Conservation (phyloP, 208 protist species). For the Crithidia brevicula region DNA sequence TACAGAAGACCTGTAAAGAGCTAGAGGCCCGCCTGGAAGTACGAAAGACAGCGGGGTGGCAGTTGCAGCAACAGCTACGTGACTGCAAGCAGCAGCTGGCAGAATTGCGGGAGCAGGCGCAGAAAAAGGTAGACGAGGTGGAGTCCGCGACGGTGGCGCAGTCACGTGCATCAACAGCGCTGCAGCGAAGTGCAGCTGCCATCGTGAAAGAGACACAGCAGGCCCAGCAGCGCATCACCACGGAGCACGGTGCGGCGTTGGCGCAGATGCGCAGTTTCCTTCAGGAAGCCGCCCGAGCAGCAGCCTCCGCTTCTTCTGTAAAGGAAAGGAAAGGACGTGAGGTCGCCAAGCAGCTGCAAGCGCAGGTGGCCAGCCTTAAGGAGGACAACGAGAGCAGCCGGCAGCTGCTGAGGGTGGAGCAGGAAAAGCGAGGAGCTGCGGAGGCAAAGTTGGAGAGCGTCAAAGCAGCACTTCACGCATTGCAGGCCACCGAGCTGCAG, state of each 20-base stretch:
- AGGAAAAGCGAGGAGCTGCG: slow-evolving; percentile 10
- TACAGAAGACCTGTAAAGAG: slow-evolving; percentile 23
- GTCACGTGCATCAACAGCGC: neutral
- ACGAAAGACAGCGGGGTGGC: slow-evolving; percentile 10
- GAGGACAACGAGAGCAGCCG: slow-evolving; percentile 30
- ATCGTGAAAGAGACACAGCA: slow-evolving; percentile 25
- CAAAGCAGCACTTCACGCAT: neutral
- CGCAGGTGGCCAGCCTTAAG: slow-evolving; percentile 10
- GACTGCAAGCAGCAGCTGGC: slow-evolving; percentile 21
- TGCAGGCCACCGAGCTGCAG: slow-evolving; percentile 6
- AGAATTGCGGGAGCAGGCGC: slow-evolving; percentile 4
- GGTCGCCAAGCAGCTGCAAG: slow-evolving; percentile 12
- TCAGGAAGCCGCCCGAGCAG: slow-evolving; percentile 14
- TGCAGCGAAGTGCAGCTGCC: slow-evolving; percentile 23
- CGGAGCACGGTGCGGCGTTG: slow-evolving; percentile 14
- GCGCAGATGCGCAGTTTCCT: slow-evolving; percentile 11
- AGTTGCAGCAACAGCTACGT: slow-evolving; percentile 33
- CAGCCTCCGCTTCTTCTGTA: neutral
- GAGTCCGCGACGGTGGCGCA: slow-evolving; percentile 10
- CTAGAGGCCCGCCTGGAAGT: slow-evolving; percentile 29
- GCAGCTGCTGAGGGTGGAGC: slow-evolving; percentile 25
- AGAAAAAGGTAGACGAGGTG: slow-evolving; percentile 4
- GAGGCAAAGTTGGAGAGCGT: slow-evolving; percentile 18
- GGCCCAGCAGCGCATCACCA: slow-evolving; percentile 26
- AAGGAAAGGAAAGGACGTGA: slow-evolving; percentile 21